Evolutionary conservation across 768 basidiomycete genomes (phyloP).

Genomic region (Lenzites betulinus): DNA sequence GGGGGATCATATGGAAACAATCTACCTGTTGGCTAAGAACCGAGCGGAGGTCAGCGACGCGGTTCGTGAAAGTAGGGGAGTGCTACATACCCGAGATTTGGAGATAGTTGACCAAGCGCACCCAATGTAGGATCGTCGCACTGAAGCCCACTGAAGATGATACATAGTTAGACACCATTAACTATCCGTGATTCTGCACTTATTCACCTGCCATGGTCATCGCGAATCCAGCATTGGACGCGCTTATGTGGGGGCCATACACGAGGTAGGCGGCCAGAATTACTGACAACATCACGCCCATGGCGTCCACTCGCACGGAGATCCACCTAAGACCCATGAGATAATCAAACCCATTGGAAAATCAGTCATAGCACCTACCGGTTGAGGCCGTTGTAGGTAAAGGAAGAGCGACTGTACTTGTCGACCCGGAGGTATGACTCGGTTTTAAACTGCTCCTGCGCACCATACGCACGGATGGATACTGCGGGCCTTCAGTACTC

Average conservation of each 20-base stretch:
- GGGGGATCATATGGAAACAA: neutral
- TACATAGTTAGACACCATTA: neutral
- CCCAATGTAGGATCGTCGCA: slow-evolving; percentile 52
- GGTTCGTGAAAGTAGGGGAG: too few species aligned
- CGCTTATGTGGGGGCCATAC: slow-evolving; percentile 44
- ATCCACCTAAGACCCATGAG: slow-evolving; percentile 49
- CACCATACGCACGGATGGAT: slow-evolving; percentile 59
- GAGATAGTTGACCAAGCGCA: slow-evolving; percentile 46
- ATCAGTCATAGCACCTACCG: slow-evolving; percentile 33
- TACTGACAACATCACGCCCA: slow-evolving; percentile 54
- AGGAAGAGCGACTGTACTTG: slow-evolving; percentile 43
- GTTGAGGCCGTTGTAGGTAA: slow-evolving; percentile 51
- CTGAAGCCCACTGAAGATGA: slow-evolving; percentile 50
- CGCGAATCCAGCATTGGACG: slow-evolving; percentile 43
- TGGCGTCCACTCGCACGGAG: slow-evolving; percentile 53
- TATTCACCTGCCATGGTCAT: slow-evolving; percentile 42
- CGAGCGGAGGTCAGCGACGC: neutral
- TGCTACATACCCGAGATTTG: slow-evolving; percentile 42
- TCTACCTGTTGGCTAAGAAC: slow-evolving; percentile 31
- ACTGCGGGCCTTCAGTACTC: slow-evolving; percentile 18
- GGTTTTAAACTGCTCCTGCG: slow-evolving; percentile 43
- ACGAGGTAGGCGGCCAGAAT: slow-evolving; percentile 53
- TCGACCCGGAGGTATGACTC: slow-evolving; percentile 51
- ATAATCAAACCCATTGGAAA: too few species aligned
- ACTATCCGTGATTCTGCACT: neutral